Evolutionary conservation across 2,329 filamentous ascomycete genomes (phyloP).

Genomic region (Coniochaeta pulveracea): DNA sequence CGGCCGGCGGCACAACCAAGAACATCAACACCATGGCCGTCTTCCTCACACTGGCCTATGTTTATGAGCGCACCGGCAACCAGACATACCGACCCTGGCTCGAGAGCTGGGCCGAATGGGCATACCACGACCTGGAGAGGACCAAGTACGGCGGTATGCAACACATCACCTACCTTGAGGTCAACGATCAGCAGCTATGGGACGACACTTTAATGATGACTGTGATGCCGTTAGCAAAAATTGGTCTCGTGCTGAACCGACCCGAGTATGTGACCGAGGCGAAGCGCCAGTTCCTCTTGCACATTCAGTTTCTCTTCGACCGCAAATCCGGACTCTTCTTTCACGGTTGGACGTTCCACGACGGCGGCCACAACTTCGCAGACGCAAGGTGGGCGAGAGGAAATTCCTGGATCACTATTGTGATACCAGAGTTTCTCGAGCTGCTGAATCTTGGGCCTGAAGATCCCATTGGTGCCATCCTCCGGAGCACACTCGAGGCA

Average conservation of each 20-base stretch:
- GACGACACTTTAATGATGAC: constrained; percentile 87
- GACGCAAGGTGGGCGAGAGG: constrained; percentile 46
- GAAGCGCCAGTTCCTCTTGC: constrained; percentile 65
- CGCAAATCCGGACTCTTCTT: constrained; percentile 62
- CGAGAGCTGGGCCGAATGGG: constrained; percentile 74
- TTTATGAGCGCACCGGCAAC: constrained; percentile 67
- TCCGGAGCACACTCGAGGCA: constrained; percentile 53
- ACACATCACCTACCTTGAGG: constrained; percentile 60
- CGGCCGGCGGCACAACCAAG: constrained; percentile 63
- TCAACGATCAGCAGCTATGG: constrained; percentile 69
- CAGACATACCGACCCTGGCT: constrained; percentile 64
- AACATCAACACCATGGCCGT: constrained; percentile 81
- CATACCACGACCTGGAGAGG: constrained; percentile 62
- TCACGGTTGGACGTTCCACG: constrained; percentile 71
- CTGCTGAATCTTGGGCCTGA: constrained; percentile 50
- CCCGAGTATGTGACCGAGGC: constrained; percentile 69
- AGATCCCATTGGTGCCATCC: constrained; percentile 49
- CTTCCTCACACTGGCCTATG: constrained; percentile 62
- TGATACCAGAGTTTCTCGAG: constrained; percentile 73
- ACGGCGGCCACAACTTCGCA: constrained; percentile 52
- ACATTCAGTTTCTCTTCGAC: constrained; percentile 71
- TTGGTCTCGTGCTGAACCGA: constrained; percentile 57
- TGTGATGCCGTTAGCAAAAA: constrained; percentile 69
- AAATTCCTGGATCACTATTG: constrained; percentile 71
- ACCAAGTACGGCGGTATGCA: constrained; percentile 65